Percentiles rank a stretch among this genome's conserved stretches.
phyloP scores from a whole-genome alignment of 2,329 filamentous ascomycete genomes.

The Nemania bipapillata region DNA sequence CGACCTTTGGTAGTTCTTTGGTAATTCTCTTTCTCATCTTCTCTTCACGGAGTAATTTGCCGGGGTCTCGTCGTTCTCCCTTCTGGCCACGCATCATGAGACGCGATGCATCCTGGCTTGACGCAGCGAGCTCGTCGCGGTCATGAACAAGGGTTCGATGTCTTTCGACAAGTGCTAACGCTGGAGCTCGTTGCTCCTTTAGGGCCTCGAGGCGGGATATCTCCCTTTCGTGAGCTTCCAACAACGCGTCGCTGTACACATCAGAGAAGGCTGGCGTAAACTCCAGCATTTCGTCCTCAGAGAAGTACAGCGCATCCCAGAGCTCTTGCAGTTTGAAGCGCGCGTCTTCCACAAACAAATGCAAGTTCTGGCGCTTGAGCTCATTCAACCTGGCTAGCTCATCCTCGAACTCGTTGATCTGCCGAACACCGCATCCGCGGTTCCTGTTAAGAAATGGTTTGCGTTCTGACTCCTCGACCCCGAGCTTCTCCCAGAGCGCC shows the following conservation, averaged over 20 bases:
- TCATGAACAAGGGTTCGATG: slow-evolving; percentile 86
- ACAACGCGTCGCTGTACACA: slow-evolving; percentile 93
- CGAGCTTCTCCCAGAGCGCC: slow-evolving; percentile 86
- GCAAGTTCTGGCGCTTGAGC: slow-evolving; percentile 92
- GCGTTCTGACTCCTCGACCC: slow-evolving; percentile 82
- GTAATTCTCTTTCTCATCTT: slow-evolving; percentile 98
- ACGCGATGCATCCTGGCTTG: slow-evolving; percentile 93
- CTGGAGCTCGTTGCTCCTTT: slow-evolving; percentile 86
- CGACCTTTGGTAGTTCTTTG: slow-evolving; percentile 93
- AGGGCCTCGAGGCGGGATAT: slow-evolving; percentile 83
- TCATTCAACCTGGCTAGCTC: slow-evolving; percentile 88
- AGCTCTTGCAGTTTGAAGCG: slow-evolving; percentile 90
- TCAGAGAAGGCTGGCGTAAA: slow-evolving; percentile 97
- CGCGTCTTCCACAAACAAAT: slow-evolving; percentile 95
- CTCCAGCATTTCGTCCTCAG: slow-evolving; percentile 97
- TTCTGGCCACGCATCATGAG: slow-evolving; percentile 91
- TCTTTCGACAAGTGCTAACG: slow-evolving; percentile 81
- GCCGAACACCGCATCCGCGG: slow-evolving; percentile 87
- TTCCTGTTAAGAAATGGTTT: slow-evolving; percentile 88
- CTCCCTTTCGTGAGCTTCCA: slow-evolving; percentile 94
- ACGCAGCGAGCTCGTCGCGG: slow-evolving; percentile 85
- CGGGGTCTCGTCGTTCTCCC: slow-evolving; percentile 92
- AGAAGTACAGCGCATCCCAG: slow-evolving; percentile 94
- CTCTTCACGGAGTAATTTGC: slow-evolving; percentile 91
- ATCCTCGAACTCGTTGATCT: slow-evolving; percentile 96